A percentile compares a stretch with the other conserved stretches of the same genome.
phyloP scores from a whole-genome alignment of 805 yeast genomes.

The Lachancea cidri region DNA sequence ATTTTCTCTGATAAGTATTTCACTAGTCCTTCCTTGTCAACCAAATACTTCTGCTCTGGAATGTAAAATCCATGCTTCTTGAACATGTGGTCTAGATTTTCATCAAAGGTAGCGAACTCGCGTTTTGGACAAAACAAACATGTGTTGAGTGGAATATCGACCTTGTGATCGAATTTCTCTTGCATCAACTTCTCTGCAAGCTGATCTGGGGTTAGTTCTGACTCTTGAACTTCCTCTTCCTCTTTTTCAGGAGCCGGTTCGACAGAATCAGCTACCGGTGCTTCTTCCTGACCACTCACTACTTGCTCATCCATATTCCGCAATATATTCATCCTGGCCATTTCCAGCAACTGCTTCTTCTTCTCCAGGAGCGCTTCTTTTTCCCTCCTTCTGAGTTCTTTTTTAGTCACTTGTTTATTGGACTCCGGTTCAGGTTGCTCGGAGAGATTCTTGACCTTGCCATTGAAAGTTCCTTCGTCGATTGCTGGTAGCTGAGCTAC shows the following conservation, averaged over 20 bases:
- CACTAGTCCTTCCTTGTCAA: constrained; percentile 68
- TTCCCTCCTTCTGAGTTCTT: constrained; percentile 38
- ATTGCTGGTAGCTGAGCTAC: constrained; percentile 84
- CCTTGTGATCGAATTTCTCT: constrained; percentile 37
- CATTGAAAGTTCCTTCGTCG: constrained; percentile 59
- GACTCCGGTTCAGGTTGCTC: constrained; percentile 17
- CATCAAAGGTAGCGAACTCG: constrained; percentile 42
- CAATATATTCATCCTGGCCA: constrained; percentile 38
- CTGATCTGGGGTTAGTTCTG: constrained; percentile 35
- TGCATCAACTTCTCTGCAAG: constrained; percentile 35
- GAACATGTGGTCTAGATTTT: constrained; percentile 69
- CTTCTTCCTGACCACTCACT: constrained; percentile 1
- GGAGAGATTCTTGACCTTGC: constrained; percentile 46
- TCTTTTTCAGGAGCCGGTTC: constrained; percentile 1
- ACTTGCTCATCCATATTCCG: constrained; percentile 23
- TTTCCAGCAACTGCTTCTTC: constrained; percentile 37
- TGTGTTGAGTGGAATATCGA: constrained; percentile 43
- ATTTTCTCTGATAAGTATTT: constrained; percentile 82
- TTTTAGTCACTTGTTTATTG: constrained; percentile 36
- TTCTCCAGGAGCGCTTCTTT: constrained; percentile 40
- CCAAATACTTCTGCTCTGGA: constrained; percentile 75
- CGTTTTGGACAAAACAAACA: constrained; percentile 54
- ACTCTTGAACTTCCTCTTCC: constrained; percentile 21
- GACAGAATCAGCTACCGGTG: constrained; percentile 2
- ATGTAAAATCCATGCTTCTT: constrained; percentile 76